phyloP scores from a whole-genome alignment of 1,284 basidiomycete genomes.

The Binderoboletus segoi region DNA sequence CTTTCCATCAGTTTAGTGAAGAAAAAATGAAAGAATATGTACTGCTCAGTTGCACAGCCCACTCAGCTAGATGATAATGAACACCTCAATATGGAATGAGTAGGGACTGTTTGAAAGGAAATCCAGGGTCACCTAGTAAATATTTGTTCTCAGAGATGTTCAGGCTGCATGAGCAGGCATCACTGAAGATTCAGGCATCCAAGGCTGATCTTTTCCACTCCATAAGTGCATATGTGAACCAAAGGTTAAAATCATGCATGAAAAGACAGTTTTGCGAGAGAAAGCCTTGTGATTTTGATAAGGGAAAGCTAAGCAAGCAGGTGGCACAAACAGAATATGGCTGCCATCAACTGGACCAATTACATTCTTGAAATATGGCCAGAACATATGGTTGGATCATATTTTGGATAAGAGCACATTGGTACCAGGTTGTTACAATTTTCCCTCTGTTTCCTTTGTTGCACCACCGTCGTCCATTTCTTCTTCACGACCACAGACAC shows the following conservation, averaged over 20 bases:
- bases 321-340: background rate
- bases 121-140: conserved; percentile 16
- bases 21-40: background rate
- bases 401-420: background rate
- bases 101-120: background rate
- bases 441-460: no score
- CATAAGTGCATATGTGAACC: conserved; percentile 4
- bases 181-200: conserved; percentile 10
- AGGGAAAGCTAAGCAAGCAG: background rate
- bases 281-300: conserved; percentile 24
- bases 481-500: no score
- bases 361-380: conserved; percentile 4
- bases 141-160: conserved; percentile 11
- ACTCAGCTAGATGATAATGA: conserved; percentile 4
- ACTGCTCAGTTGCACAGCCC: background rate
- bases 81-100: background rate
- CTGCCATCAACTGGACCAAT: conserved; percentile 3
- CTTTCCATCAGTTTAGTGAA: background rate
- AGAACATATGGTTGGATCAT: background rate
- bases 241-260: conserved; percentile 17
- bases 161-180: background rate
- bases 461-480: no score
- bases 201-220: conserved; percentile 15
- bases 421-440: background rate
- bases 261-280: conserved; percentile 31